Evolutionary conservation across 2,329 filamentous ascomycete genomes (phyloP), one percentile per base, ranked within the genome.

Genomic region (Colletotrichum sansevieriae): DNA sequence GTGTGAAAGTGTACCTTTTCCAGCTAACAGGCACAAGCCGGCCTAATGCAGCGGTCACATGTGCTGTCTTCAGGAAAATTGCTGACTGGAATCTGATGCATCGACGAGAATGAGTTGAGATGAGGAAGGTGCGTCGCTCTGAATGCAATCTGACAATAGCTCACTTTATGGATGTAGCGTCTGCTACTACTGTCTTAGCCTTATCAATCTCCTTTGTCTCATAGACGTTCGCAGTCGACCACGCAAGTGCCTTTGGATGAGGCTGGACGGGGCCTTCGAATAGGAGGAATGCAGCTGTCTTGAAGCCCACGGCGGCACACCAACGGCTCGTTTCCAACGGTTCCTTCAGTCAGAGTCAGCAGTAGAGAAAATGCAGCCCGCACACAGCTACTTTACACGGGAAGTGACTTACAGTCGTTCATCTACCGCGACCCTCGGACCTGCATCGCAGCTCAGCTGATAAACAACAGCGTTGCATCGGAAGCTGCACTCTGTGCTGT

Each of bases 121-220:
- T 66, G 65, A 68, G 20, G 33, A 52, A 65, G 18, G 18, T 44
- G 46, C 41, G 46, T 39, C 43, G 33, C 39, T 57, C 62, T 56
- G 43, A 68, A 61, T 37, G 66, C 66, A 66, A 46, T 65, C 56
- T 65, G 43, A 22, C 56, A 49, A 57, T 22, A 55, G 62, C 62
- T 51, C 12, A 44, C 37, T 20, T 18, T 52, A 35, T 22, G 29
- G 33, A 51, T 20, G 62, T 68, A 44, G 56, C 58, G 54, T n/a
- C 66, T 13, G 39, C 51, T 60, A 22, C 39, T 37, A 54, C 29
- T 66, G 65, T 61, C 55, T 65, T 65, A 57, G 43, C 54, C 41
- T 37, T 51, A 49, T 68, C 55, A 68, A 61, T 58, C 62, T 51
- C 56, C 62, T 65, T 66, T 66, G 63, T 65, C 43, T 66, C 56